Percentiles rank a stretch among this genome's conserved stretches.
phyloP scores from a whole-genome alignment of 176 grass and related monocot genomes.

The barley (Hordeum vulgare) region MorexV3_pseudomolecules_assembly NC_058524.1:3834220-3834719 shows the following conservation, averaged over 20 bases:
- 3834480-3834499: constrained; percentile 8
- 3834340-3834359: constrained; percentile 63
- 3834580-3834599: constrained; percentile 33
- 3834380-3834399: neutral
- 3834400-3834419: constrained; percentile 33
- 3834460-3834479: constrained; percentile 38
- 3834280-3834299: constrained; percentile 94
- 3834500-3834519: constrained; percentile 22
- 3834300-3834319: constrained; percentile 59
- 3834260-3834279: constrained; percentile 59
- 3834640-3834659: neutral
- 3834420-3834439: constrained; percentile 25
- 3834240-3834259: constrained; percentile 56
- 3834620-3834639: neutral
- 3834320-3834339: constrained; percentile 72
- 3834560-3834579: constrained; percentile 52
- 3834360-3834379: constrained; percentile 55
- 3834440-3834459: constrained; percentile 28
- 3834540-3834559: constrained; percentile 50
- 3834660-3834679: neutral
- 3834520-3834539: constrained; percentile 22
- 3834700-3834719: neutral
- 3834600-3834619: neutral
- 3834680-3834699: neutral
- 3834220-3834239: constrained; percentile 68